These are phyloP conservation scores for Anthracocystis walkeri DNA, from an alignment of 1,284 basidiomycete genomes.

Conservation along the genomic window DNA sequence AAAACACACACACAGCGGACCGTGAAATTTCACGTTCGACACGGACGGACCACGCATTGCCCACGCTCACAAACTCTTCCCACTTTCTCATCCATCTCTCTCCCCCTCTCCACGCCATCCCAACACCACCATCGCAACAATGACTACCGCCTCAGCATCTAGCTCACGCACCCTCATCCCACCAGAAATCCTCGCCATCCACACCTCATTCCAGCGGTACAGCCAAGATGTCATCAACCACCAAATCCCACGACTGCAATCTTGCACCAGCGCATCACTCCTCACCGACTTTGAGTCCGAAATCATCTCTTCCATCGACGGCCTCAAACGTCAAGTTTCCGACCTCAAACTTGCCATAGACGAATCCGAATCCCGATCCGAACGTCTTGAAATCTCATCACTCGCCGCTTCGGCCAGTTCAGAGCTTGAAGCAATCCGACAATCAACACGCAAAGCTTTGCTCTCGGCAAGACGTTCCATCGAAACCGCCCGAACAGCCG, in stretches of 20 bases:
- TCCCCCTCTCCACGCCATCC: not conserved
- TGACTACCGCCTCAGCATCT: conserved; percentile 19
- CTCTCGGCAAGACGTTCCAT: conserved; percentile 37
- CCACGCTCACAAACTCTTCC: not conserved
- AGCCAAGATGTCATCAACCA: conserved; percentile 43
- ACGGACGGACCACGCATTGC: conserved; percentile 12
- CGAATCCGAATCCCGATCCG: conserved; percentile 43
- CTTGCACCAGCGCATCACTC: conserved; percentile 31
- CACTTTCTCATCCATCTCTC: not conserved
- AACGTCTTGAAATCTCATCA: conserved; percentile 32
- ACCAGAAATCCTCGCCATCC: conserved; percentile 32
- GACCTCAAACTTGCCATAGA: conserved; percentile 53
- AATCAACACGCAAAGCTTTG: conserved; percentile 30
- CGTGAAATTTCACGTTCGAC: not conserved
- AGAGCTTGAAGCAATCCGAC: conserved; percentile 40
- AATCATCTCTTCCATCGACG: conserved; percentile 48
- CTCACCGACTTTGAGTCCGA: conserved; percentile 52
- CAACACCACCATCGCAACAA: not conserved
- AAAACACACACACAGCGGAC: not conserved
- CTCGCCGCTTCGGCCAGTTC: conserved; percentile 12
- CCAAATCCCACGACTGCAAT: conserved; percentile 46
- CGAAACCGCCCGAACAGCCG: conserved; percentile 26
- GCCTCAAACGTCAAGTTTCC: conserved; percentile 43
- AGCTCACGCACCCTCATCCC: conserved; percentile 28
- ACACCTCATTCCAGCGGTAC: conserved; percentile 42